Conservation (phyloP, 805 yeast species). For the Yamadazyma phyllophila region DNA sequence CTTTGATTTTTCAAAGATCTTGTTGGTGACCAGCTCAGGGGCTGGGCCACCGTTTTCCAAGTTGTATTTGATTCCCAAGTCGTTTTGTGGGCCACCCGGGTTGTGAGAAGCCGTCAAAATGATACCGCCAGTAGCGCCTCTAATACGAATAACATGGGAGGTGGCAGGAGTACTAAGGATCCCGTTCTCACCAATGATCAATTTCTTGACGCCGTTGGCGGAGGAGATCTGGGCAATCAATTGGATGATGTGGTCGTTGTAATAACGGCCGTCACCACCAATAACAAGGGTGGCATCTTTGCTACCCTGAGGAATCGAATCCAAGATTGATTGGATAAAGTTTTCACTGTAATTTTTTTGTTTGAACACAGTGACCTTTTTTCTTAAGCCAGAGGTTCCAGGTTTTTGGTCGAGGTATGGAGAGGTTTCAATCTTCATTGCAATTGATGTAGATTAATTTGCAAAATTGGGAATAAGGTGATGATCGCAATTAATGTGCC, state of each 20-base stretch:
- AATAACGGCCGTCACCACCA: constrained; percentile 97
- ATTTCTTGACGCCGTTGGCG: constrained; percentile 84
- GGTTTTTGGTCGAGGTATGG: constrained; percentile 93
- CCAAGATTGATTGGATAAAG: constrained; percentile 82
- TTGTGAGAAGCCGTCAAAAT: constrained; percentile 95
- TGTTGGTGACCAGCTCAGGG: constrained; percentile 89
- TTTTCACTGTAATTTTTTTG: constrained; percentile 84
- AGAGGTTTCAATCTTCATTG: constrained; percentile 43
- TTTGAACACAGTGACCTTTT: constrained; percentile 83
- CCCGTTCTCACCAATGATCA: constrained; percentile 86
- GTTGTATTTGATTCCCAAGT: constrained; percentile 94
- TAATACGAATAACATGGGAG: constrained; percentile 82
- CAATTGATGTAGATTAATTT: neutral
- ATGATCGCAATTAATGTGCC: neutral
- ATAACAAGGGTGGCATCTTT: constrained; percentile 73
- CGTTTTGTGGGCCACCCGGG: constrained; percentile 94
- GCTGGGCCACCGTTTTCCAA: constrained; percentile 97
- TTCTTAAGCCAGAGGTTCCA: constrained; percentile 95
- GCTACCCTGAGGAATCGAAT: constrained; percentile 88
- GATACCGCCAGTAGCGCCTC: constrained; percentile 85
- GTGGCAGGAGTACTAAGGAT: constrained; percentile 95
- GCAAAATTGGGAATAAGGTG: neutral
- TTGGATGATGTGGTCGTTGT: constrained; percentile 78
- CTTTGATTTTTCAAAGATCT: constrained; percentile 71
- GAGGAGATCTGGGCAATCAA: constrained; percentile 80